A percentile compares a stretch with the other conserved stretches of the same genome.
Evolutionary conservation across 306 rosid genomes (phyloP).

Genomic region (Acacia confusa): DNA sequence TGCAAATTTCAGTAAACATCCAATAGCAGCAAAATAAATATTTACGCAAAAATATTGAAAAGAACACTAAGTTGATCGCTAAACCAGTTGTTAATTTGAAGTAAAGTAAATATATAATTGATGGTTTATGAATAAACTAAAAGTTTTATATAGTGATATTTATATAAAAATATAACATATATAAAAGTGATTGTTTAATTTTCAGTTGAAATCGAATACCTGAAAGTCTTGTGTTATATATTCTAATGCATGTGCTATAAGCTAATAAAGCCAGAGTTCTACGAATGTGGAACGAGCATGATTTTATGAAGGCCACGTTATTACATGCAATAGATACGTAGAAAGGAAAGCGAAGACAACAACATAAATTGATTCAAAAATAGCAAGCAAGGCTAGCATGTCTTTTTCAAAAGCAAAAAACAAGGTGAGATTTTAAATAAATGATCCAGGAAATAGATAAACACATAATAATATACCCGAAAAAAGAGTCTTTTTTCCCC

Average conservation of each 20-base stretch:
- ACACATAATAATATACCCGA: not conserved
- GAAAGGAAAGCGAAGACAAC: not conserved
- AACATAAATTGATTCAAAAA: not conserved
- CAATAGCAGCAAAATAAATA: not conserved
- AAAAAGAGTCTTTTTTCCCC: too few relatives aligned
- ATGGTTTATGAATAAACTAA: not conserved
- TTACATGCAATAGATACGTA: not conserved
- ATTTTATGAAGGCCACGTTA: not conserved
- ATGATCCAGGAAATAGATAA: too few relatives aligned
- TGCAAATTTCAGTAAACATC: not conserved
- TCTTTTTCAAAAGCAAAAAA: not conserved
- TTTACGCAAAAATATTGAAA: too few relatives aligned
- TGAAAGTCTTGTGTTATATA: not conserved
- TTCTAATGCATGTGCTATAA: not conserved
- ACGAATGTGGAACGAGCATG: not conserved
- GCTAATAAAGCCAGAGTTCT: not conserved
- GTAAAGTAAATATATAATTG: not conserved
- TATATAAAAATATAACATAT: not conserved
- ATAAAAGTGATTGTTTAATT: not conserved
- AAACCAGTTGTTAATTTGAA: too few relatives aligned
- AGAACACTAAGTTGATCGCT: too few relatives aligned
- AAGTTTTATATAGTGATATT: not conserved
- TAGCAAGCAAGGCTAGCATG: not conserved
- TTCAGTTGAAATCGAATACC: not conserved
- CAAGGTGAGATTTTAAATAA: too few relatives aligned